These are phyloP conservation scores for Saposhnikovia divaricata DNA, from an alignment of 129 eudicot genomes.

Conservation along the genomic window DNA sequence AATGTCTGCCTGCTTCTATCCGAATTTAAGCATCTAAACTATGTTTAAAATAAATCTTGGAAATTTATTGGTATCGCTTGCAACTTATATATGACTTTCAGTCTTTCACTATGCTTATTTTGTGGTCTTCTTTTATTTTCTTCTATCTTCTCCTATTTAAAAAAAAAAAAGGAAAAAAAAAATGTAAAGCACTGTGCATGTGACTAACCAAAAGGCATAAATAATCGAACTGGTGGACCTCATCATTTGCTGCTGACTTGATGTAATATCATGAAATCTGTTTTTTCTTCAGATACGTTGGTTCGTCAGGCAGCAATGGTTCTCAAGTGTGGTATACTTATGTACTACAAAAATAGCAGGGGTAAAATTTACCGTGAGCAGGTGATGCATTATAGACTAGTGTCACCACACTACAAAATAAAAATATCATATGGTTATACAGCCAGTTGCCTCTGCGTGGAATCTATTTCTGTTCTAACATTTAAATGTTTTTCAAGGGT, in stretches of 20 bases:
- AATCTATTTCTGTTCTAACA: background rate
- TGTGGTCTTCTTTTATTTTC: background rate
- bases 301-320: conserved; percentile 83
- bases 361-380: conserved; percentile 71
- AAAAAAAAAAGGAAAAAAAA: background rate
- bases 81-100: background rate
- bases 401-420: background rate
- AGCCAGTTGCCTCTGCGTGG: background rate
- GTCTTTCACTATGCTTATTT: background rate
- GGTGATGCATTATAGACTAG: conserved; percentile 23
- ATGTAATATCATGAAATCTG: background rate
- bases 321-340: conserved; percentile 48
- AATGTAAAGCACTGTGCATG: background rate
- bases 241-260: background rate
- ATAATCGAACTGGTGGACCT: background rate
- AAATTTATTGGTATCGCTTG: background rate
- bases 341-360: conserved; percentile 68
- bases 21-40: background rate
- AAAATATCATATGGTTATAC: background rate
- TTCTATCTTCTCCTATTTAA: background rate
- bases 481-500: conserved; percentile 37
- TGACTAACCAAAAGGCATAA: background rate
- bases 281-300: conserved; percentile 48
- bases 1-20: background rate
- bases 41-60: background rate